Evolutionary conservation across 768 basidiomycete genomes (phyloP).

Genomic region (Tylopilus sp.): DNA sequence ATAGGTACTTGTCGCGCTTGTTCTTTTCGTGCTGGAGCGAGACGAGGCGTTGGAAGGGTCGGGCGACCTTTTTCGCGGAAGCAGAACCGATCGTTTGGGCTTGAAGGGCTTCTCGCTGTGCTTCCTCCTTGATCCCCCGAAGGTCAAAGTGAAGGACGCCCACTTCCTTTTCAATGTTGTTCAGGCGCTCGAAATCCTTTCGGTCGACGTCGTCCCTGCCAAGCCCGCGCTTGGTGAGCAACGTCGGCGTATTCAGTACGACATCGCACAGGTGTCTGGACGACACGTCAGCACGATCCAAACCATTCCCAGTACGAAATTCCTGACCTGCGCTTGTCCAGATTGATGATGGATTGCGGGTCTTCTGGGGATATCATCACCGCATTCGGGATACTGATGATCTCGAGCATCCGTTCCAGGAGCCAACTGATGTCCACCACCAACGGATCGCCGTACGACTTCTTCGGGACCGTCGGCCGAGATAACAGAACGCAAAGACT

Average conservation of each 20-base stretch:
- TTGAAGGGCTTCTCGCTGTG: slow-evolving; percentile 56
- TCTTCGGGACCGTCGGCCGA: slow-evolving; percentile 44
- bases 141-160: slow-evolving; percentile 60
- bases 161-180: slow-evolving; percentile 72
- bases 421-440: slow-evolving; percentile 82
- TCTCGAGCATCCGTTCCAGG: slow-evolving; percentile 75
- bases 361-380: slow-evolving; percentile 54
- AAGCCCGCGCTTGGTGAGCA: slow-evolving; percentile 41
- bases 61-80: slow-evolving; percentile 50
- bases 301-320: not conserved
- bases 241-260: slow-evolving; percentile 49
- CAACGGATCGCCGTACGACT: slow-evolving; percentile 47
- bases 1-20: slow-evolving; percentile 69
- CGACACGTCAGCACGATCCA: slow-evolving; percentile 12
- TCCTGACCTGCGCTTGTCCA: slow-evolving; percentile 75
- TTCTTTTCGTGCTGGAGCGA: slow-evolving; percentile 74
- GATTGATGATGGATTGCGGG: slow-evolving; percentile 63
- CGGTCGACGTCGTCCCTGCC: slow-evolving; percentile 57
- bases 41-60: slow-evolving; percentile 67
- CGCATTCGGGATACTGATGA: slow-evolving; percentile 71
- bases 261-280: slow-evolving; percentile 65
- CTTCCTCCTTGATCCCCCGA: slow-evolving; percentile 74
- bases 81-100: slow-evolving; percentile 40
- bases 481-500: slow-evolving; percentile 55
- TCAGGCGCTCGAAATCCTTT: slow-evolving; percentile 71